Conservation (phyloP, 73 alveolate genomes). For the Paramecium tetraurelia region DNA sequence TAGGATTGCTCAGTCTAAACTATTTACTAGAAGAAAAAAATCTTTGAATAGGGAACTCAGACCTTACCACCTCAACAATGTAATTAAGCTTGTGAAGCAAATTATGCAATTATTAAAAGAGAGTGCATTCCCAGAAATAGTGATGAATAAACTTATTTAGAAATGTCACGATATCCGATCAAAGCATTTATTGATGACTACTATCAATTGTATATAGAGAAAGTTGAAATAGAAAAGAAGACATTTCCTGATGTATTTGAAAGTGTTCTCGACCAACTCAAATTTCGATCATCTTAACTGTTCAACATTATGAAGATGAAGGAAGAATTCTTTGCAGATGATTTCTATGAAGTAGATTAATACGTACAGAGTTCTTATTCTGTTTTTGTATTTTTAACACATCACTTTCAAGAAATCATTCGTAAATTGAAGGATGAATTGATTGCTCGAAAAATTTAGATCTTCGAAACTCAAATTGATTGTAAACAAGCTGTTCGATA, state of each 20-base stretch:
- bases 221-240: background rate
- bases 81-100: constrained; percentile 3
- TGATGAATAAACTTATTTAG: constrained; percentile 39
- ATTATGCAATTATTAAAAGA: constrained; percentile 23
- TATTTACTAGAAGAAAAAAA: background rate
- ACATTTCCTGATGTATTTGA: background rate
- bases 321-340: background rate
- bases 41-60: background rate
- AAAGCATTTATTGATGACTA: background rate
- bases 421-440: constrained; percentile 7
- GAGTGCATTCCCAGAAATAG: constrained; percentile 29
- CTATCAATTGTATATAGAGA: background rate
- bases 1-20: background rate
- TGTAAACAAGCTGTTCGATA: background rate
- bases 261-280: background rate
- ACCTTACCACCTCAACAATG: background rate
- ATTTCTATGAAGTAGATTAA: background rate
- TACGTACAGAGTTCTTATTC: background rate
- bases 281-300: background rate
- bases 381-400: background rate
- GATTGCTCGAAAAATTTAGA: constrained; percentile 1
- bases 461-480: constrained; percentile 14
- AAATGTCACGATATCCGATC: constrained; percentile 24
- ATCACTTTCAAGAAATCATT: background rate
- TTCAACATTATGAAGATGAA: constrained; percentile 11